These are phyloP conservation scores for Chaetomium sp. DNA, from an alignment of 2,329 filamentous ascomycete genomes.

Conservation along the genomic window DNA sequence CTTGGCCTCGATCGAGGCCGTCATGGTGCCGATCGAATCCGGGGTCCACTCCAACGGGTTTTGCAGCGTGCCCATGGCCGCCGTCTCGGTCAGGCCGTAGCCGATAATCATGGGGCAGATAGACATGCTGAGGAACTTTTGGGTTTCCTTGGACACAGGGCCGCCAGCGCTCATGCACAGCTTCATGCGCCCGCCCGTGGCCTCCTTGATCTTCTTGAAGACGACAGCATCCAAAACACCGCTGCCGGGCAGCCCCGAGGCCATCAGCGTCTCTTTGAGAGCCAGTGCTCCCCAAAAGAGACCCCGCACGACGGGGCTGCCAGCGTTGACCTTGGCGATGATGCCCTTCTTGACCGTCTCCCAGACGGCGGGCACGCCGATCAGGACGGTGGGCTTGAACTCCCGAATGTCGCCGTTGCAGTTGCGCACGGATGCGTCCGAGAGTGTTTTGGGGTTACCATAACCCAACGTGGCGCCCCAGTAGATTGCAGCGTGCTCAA, in stretches of 20 bases:
- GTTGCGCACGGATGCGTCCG: constrained; percentile 78
- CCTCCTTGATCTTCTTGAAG: constrained; percentile 90
- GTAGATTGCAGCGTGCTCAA: constrained; percentile 80
- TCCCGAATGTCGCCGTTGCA: constrained; percentile 87
- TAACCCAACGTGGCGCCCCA: constrained; percentile 91
- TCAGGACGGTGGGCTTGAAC: constrained; percentile 78
- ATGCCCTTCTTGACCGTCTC: constrained; percentile 92
- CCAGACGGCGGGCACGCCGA: constrained; percentile 88
- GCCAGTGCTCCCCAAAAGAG: constrained; percentile 69
- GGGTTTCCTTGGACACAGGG: constrained; percentile 80
- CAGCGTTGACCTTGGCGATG: constrained; percentile 70
- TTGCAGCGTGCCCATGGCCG: constrained; percentile 72
- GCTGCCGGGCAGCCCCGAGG: constrained; percentile 63
- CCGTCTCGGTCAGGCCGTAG: constrained; percentile 85
- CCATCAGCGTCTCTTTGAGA: constrained; percentile 55
- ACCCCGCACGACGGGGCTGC: constrained; percentile 67
- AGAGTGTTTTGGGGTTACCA: constrained; percentile 82
- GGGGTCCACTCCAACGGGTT: constrained; percentile 80
- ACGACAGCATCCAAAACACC: constrained; percentile 75
- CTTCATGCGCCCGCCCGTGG: constrained; percentile 78
- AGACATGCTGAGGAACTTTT: constrained; percentile 84
- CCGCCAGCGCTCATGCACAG: constrained; percentile 86
- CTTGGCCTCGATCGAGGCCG: constrained; percentile 76
- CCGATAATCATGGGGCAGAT: constrained; percentile 88
- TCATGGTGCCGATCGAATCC: constrained; percentile 71